Conservation (phyloP, 1,284 basidiomycete genomes). For the Sporisorium sorghi region DNA sequence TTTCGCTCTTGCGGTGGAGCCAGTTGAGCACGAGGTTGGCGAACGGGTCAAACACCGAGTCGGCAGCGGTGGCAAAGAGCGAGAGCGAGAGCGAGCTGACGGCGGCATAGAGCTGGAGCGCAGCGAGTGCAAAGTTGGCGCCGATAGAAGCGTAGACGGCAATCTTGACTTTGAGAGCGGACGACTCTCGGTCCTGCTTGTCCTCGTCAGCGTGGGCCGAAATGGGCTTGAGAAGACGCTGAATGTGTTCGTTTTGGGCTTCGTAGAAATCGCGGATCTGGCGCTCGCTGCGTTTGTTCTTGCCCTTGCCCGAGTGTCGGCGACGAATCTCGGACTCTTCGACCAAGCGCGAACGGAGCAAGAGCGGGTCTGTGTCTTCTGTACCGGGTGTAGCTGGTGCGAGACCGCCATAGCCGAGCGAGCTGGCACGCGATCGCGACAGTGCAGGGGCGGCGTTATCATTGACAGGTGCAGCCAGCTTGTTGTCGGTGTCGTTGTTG, state of each 20-base stretch:
- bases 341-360: conserved; percentile 70
- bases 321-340: conserved; percentile 69
- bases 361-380: conserved; percentile 70
- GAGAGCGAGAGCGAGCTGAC: conserved; percentile 86
- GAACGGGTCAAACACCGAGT: conserved; percentile 87
- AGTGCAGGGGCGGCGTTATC: conserved; percentile 3
- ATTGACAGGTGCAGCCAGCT: conserved; percentile 8
- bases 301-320: conserved; percentile 68
- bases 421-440: conserved; percentile 43
- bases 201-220: conserved; percentile 83
- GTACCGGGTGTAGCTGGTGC: conserved; percentile 23
- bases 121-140: conserved; percentile 76
- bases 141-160: conserved; percentile 84
- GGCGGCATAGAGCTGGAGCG: conserved; percentile 78
- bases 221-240: conserved; percentile 85
- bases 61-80: conserved; percentile 87
- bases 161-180: conserved; percentile 76
- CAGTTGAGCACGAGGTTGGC: conserved; percentile 87
- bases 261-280: conserved; percentile 79
- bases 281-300: conserved; percentile 67
- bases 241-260: conserved; percentile 88
- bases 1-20: conserved; percentile 80
- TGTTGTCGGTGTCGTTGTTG: conserved; percentile 4
- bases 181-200: conserved; percentile 75
- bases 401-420: conserved; percentile 30